Base-by-base conservation (phyloP, 495 filamentous ascomycete species). In the Tuber calosporum region DNA sequence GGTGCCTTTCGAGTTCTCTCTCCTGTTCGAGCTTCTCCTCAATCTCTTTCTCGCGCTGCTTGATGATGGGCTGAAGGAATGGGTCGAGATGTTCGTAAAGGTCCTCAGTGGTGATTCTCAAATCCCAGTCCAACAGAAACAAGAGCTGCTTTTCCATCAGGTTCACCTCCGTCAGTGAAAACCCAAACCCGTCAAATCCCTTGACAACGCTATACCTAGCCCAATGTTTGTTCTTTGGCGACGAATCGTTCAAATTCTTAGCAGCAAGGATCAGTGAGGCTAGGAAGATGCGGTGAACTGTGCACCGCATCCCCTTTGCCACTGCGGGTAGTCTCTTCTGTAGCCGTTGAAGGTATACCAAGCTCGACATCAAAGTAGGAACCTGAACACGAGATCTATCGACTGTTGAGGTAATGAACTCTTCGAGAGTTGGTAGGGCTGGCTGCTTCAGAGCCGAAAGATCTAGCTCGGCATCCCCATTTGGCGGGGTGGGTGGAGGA, bases 191-290 rank as follows among this genome's bases (percentile, higher is more conserved):
- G 67, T 92, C 91, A 81, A 84, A 91, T 68, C 89, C 90, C 77
- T 90, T 88, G 73, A 95, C 89, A 58, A 84, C 83, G 69, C 91
- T 94, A 86, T 98, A 99, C 73, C 87, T 89, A 39, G 95, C 93
- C 95, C 95, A 99, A 86, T 99, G 95, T 89, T 97, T 98, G 88
- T 99, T 99, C 90, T 98, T 98, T 69, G 96, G 95, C 38, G 93
- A 96, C 68, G 94, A 97, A 85, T 93, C 90, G 79, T 93, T 93
- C 67, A 93, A 82, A 80, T 93, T 91, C 86, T 93, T 93, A 13
- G 90, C 90, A 13, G 90, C 89, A 40, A 93, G 87, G 75, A 93
- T 93, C 73, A 93, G 87, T 15, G 89, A 88, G n/a, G 90, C 90
- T 34, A 93, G 88, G 84, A 93, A 92, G 83, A 93, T 93, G 43